phyloP scores from a whole-genome alignment of 2,329 filamentous ascomycete species.

The Colletotrichum sp. region DNA sequence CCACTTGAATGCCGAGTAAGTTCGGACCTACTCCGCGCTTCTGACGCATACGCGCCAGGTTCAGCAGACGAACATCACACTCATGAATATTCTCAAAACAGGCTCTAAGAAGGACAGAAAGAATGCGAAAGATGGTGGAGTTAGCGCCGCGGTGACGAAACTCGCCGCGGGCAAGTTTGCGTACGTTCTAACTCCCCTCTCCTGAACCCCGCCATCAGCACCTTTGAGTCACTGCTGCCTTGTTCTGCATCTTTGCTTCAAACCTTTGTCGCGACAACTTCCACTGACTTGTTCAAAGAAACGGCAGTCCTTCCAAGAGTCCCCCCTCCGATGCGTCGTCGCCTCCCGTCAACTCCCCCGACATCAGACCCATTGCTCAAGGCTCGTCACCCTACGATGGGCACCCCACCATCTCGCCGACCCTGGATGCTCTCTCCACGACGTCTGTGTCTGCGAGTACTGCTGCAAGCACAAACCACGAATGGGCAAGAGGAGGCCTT shows the following conservation, averaged over 20 bases:
- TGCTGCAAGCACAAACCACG: constrained; percentile 50
- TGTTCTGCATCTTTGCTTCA: constrained; percentile 22
- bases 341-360: constrained; percentile 50
- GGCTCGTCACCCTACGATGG: constrained; percentile 43
- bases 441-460: constrained; percentile 55
- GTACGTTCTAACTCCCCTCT: constrained; percentile 39
- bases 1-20: constrained; percentile 25
- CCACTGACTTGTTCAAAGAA: constrained; percentile 26
- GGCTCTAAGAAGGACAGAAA: constrained; percentile 58
- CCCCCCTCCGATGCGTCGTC: constrained; percentile 35
- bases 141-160: constrained; percentile 58
- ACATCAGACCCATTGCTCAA: constrained; percentile 43
- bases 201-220: constrained; percentile 13
- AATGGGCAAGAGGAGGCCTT: constrained; percentile 50
- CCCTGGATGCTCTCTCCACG: constrained; percentile 53
- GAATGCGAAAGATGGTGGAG: constrained; percentile 59
- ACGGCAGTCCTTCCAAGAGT: constrained; percentile 36
- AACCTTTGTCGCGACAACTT: constrained; percentile 23
- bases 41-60: background rate
- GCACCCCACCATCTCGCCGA: constrained; percentile 47
- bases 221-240: constrained; percentile 31
- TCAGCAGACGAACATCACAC: background rate
- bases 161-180: constrained; percentile 57
- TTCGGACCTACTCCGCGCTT: background rate
- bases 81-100: constrained; percentile 22